A percentile compares a stretch with the other conserved stretches of the same genome.
Evolutionary conservation across 352 stramenopile species (phyloP).

Genomic region (Aphanomyces invadans): DNA sequence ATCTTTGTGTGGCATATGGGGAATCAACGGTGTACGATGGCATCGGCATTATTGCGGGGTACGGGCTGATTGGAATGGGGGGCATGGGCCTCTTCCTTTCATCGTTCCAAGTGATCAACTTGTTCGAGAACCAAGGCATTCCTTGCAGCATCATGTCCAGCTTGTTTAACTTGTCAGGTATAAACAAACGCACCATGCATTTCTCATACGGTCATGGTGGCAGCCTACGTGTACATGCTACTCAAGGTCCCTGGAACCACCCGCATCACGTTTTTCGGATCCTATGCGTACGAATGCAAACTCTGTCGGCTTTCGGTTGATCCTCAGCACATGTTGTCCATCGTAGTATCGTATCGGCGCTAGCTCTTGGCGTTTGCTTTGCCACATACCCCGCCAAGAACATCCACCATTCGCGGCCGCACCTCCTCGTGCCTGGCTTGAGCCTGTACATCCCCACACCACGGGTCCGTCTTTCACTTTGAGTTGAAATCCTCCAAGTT

Average conservation of each 20-base stretch:
- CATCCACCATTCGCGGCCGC: constrained; percentile 40
- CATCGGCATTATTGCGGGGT: constrained; percentile 53
- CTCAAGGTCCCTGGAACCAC: constrained; percentile 48
- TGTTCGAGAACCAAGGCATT: constrained; percentile 65
- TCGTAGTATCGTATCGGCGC: constrained; percentile 42
- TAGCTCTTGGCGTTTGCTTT: constrained; percentile 44
- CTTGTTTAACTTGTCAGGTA: constrained; percentile 73
- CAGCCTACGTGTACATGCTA: constrained; percentile 71
- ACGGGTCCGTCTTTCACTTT: constrained; percentile 31
- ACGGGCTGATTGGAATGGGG: constrained; percentile 55
- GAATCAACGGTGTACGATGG: constrained; percentile 45
- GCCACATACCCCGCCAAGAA: constrained; percentile 68
- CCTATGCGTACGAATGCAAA: constrained; percentile 61
- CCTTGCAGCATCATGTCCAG: constrained; percentile 76
- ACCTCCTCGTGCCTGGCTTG: constrained; percentile 42
- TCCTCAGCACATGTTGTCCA: background rate
- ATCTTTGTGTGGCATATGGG: constrained; percentile 47
- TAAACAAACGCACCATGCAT: too few species aligned
- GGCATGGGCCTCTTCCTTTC: constrained; percentile 71
- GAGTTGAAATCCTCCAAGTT: background rate
- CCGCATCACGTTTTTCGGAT: constrained; percentile 43
- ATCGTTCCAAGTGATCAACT: constrained; percentile 70
- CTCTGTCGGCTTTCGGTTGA: background rate
- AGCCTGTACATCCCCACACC: constrained; percentile 45
- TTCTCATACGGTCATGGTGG: too few species aligned